Evolutionary conservation across 2,329 filamentous ascomycete species (phyloP).

Genomic region (Emmonsia crescens): DNA sequence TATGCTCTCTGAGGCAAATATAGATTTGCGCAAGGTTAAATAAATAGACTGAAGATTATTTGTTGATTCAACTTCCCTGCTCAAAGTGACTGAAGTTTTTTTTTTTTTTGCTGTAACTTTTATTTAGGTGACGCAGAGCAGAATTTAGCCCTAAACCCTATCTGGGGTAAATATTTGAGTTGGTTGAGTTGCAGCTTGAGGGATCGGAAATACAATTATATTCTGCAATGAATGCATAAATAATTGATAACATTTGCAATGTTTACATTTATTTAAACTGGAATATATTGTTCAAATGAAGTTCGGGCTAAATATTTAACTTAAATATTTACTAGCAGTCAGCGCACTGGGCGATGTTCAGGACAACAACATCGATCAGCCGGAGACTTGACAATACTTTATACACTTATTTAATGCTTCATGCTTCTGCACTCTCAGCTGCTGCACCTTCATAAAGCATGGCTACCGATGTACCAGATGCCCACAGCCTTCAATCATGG

Average conservation of each 20-base stretch:
- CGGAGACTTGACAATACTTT: too few species aligned
- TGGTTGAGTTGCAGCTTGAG: not conserved
- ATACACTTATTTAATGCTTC: too few species aligned
- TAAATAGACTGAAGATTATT: not conserved
- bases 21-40: not conserved
- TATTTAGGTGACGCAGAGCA: not conserved
- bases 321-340: too few species aligned
- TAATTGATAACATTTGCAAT: too few species aligned
- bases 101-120: not conserved
- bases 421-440: too few species aligned
- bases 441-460: conserved; percentile 26
- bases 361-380: too few species aligned
- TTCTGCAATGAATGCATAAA: not conserved
- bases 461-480: conserved; percentile 47
- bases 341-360: too few species aligned
- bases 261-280: too few species aligned
- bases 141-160: not conserved
- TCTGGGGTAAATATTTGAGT: not conserved
- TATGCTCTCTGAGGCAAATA: not conserved
- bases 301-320: too few species aligned
- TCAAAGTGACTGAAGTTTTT: not conserved
- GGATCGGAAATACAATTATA: not conserved
- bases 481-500: conserved; percentile 48
- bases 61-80: not conserved
- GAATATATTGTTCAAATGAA: too few species aligned